Evolutionary conservation across 1,139 yeast genomes (phyloP).

Genomic region (Saccharomyces hybrid): DNA sequence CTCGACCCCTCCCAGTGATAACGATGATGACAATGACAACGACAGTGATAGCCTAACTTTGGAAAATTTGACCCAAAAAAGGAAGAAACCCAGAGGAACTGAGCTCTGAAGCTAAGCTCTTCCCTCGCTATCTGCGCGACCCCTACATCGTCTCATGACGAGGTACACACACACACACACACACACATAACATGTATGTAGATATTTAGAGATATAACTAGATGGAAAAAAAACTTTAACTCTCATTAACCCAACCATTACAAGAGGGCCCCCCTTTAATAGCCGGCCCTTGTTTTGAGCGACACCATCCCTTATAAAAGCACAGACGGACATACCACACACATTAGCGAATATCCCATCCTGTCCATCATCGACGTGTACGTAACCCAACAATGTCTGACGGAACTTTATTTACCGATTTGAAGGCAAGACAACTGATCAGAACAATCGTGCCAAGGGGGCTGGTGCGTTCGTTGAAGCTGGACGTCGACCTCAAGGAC

Average conservation of each 20-base stretch:
- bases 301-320: background rate
- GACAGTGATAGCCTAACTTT: background rate
- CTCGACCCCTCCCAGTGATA: constrained; percentile 1
- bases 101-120: background rate
- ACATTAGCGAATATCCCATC: background rate
- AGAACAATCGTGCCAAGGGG: constrained; percentile 48
- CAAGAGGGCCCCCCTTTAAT: background rate
- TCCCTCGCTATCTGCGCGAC: background rate
- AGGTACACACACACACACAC: too few relatives aligned
- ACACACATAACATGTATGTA: background rate
- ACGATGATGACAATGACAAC: constrained; percentile 1
- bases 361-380: background rate
- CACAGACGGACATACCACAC: background rate
- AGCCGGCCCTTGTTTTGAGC: background rate
- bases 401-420: constrained; percentile 48
- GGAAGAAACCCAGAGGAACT: background rate
- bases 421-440: constrained; percentile 33
- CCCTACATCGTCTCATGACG: background rate
- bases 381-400: constrained; percentile 39
- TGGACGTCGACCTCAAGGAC: constrained; percentile 53
- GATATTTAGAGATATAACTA: background rate
- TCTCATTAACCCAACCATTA: background rate
- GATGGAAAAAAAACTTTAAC: background rate
- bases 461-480: constrained; percentile 57
- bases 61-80: background rate